Evolutionary conservation across 768 basidiomycete species (phyloP), one percentile per base, ranked within the genome.

Genomic region (Mycena amicta): DNA sequence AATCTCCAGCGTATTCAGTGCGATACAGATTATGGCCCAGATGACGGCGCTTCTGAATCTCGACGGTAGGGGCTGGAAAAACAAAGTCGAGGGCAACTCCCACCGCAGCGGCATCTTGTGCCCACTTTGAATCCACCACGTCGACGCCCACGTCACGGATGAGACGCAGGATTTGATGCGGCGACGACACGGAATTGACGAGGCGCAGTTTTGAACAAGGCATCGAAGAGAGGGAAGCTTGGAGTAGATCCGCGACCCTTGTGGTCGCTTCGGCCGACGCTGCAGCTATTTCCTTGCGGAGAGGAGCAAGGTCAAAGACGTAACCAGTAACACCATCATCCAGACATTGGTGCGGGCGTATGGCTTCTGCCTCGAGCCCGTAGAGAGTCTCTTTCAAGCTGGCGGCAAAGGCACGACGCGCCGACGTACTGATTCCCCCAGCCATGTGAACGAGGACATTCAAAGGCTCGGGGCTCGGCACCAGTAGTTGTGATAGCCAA

Each of bases 21-120:
- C 84, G 75, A 65, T 90, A 95, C 3, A 95, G 69, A 61, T 93
- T 93, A 62, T 90, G 85, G 0, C 91, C 93, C 6, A 93, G 63
- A 41, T 84, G 78, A 8, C 61, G 62, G 5, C 26, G 62, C 72
- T 23, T 60, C 50, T n/a, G 3, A n/a, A n/a, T n/a, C n/a, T n/a
- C n/a, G 4, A 37, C 15, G 23, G 27, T 26, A 30, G 65, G 63
- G 5, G 71, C 78, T 0, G 90, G 92, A 68, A 95, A 94, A 3
- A 66, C 67, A 68, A 95, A 93, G 65, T 94, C 93, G 5, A 95
- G 75, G 0, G 87, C 90, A 16, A 94, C 73, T 13, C 93, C 93
- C 2, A 83, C 62, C 52, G 84, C 79, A 1, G 90, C 90, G 0
- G 87, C 85, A 3, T 75, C 71, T 59, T 87, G 83, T 0, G 85